Base-by-base conservation (phyloP, 306 rosid species). In the Prunus mume region DNA sequence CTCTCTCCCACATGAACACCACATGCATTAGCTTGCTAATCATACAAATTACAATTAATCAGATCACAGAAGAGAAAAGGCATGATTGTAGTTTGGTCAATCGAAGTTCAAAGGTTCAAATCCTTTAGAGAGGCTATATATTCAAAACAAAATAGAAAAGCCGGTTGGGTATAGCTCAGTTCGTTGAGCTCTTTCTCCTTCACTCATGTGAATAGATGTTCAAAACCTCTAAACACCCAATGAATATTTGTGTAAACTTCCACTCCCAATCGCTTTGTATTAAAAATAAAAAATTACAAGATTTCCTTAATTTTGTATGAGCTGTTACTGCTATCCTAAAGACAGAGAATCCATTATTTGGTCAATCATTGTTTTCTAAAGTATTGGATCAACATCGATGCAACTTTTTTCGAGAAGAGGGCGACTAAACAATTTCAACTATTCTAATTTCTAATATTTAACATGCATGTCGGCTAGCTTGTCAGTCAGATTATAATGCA, bases 1-100 rank as follows among this genome's bases (percentile, higher is more conserved):
- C 76, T 38, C 10, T 38, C 13, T 47, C 14, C 81, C 90, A 90
- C 93, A 90, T 90, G 96, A 41, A 32, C 58, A 9, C 83, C 91
- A 85, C 96, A 77, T 88, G 84, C 76, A 12, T 51, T 41, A 83
- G 65, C 12, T 41, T 52, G 28, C 38, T 68, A 65, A 79, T 79
- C 64, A 83, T 58, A 67, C 75, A 41, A 38, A 38, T 38, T 7
- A 38, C 43, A 38, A 6, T 38, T 38, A 38, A 69, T 65, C 58
- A 43, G 22, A 41, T 65, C 69, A 61, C 56, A 49, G 80, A 45
- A 41, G 41, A 80, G 55, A 69, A 83, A 77, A 50, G 51, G 75
- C 76, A 77, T 41, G 58, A 79, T 87, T 73, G 34, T 75, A 79
- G 75, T 61, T 74, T 73, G 56, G 72, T 84, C 85, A 80, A 82